phyloP scores from a whole-genome alignment of 805 yeast genomes.

The Candida vartiovaarae region DNA sequence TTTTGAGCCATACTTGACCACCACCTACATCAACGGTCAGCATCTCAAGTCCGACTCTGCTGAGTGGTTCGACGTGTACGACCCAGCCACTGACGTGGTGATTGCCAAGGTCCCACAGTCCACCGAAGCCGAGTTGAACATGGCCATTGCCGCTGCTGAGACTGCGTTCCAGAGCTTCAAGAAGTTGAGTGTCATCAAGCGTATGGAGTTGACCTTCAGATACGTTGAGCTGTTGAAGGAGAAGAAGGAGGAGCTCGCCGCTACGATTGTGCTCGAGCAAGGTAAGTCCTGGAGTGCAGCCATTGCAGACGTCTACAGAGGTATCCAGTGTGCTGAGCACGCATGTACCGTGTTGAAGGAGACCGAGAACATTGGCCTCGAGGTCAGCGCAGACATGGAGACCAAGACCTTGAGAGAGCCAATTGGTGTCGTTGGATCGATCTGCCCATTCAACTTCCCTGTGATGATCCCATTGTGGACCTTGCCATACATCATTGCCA shows the following conservation, averaged over 20 bases:
- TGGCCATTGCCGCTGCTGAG: conserved; percentile 59
- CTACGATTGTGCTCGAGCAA: conserved; percentile 59
- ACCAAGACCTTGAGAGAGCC: conserved; percentile 67
- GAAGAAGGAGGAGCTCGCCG: conserved; percentile 63
- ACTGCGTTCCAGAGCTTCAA: conserved; percentile 56
- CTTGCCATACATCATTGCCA: conserved; percentile 50
- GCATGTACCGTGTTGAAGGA: conserved; percentile 62
- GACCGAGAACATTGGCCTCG: conserved; percentile 54
- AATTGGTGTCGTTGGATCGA: conserved; percentile 69
- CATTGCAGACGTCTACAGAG: conserved; percentile 67
- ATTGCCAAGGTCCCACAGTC: conserved; percentile 68
- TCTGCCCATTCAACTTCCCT: conserved; percentile 78
- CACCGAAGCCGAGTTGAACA: conserved; percentile 56
- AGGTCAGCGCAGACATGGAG: conserved; percentile 68
- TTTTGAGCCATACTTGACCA: conserved; percentile 42
- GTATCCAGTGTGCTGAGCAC: conserved; percentile 76
- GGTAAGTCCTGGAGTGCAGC: conserved; percentile 76
- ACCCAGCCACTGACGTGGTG: conserved; percentile 66
- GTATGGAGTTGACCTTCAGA: conserved; percentile 63
- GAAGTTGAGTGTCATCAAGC: conserved; percentile 36
- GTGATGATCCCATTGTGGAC: conserved; percentile 70
- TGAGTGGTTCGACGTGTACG: conserved; percentile 63
- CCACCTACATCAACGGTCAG: conserved; percentile 41
- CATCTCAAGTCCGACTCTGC: conserved; percentile 41
- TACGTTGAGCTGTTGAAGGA: conserved; percentile 57